Conservation (phyloP, 2,329 filamentous ascomycete genomes). For the Epichloe coenophiala region DNA sequence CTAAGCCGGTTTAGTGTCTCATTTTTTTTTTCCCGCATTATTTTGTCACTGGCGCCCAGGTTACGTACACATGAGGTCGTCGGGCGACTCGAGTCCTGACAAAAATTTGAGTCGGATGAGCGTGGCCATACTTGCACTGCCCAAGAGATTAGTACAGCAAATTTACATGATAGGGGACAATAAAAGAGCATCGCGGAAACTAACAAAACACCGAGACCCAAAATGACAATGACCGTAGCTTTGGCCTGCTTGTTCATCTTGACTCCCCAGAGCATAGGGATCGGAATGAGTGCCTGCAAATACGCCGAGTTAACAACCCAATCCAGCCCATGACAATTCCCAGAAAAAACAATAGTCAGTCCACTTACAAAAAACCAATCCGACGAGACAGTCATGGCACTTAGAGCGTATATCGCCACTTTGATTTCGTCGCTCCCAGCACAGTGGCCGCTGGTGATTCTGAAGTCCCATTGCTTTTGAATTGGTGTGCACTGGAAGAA, state of each 20-base stretch:
- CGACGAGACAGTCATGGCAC: slow-evolving; percentile 37
- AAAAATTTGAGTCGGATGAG: slow-evolving; percentile 37
- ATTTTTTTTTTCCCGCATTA: background rate
- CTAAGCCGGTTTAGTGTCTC: slow-evolving; percentile 19
- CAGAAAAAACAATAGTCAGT: background rate
- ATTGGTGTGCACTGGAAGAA: slow-evolving; percentile 39
- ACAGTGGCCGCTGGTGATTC: slow-evolving; percentile 28
- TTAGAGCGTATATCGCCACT: slow-evolving; percentile 36
- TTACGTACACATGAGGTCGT: slow-evolving; percentile 34
- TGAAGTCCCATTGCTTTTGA: slow-evolving; percentile 38
- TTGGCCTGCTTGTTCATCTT: slow-evolving; percentile 40
- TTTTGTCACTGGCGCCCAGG: background rate
- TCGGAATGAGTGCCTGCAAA: slow-evolving; percentile 33
- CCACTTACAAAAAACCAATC: slow-evolving; percentile 36
- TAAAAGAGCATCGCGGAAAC: slow-evolving; percentile 8
- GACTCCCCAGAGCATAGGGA: slow-evolving; percentile 41
- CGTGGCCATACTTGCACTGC: slow-evolving; percentile 39
- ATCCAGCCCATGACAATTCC: background rate
- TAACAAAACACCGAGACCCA: slow-evolving; percentile 35
- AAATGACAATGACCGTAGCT: slow-evolving; percentile 33
- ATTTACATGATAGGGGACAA: slow-evolving; percentile 6
- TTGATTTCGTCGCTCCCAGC: slow-evolving; percentile 30
- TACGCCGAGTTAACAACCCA: background rate
- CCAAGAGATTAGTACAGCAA: background rate
- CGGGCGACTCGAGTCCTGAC: slow-evolving; percentile 27